Evolutionary conservation across 345 rosid genomes (phyloP).

Genomic region (Syzygium jambos): DNA sequence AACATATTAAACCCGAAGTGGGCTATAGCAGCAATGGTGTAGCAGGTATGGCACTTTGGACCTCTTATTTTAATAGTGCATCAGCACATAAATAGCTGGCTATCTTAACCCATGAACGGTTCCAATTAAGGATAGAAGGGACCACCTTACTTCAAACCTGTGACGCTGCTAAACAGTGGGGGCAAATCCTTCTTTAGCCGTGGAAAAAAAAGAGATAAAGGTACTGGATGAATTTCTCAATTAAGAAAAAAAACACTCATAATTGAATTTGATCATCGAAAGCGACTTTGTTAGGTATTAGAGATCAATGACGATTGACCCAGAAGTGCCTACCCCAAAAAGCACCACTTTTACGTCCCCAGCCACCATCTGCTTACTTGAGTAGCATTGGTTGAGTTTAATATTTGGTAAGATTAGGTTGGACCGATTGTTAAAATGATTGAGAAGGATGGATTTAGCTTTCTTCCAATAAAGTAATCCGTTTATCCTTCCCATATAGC

Average conservation of each 20-base stretch:
- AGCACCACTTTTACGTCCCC: neutral
- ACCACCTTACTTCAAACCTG: neutral
- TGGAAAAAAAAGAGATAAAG: neutral
- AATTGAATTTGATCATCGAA: neutral
- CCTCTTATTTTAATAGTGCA: neutral
- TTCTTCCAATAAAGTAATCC: rapidly evolving
- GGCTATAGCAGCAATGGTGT: neutral
- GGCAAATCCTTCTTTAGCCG: neutral
- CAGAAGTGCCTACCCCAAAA: neutral
- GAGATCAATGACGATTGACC: neutral
- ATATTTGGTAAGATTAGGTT: neutral
- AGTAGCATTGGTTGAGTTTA: neutral
- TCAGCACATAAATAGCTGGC: neutral
- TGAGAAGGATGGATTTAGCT: neutral
- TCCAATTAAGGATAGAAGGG: neutral
- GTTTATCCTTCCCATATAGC: neutral
- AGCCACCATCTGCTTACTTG: neutral
- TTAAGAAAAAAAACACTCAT: neutral
- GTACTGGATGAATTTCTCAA: neutral
- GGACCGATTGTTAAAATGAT: neutral
- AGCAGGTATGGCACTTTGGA: neutral
- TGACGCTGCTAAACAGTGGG: neutral
- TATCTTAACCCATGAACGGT: neutral
- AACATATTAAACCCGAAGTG: neutral
- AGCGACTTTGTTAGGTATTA: neutral